Percentiles rank a stretch among this genome's conserved stretches.
Evolutionary conservation across 2,329 filamentous ascomycete species (phyloP).

Genomic region (Ascocoryne sarcoides): DNA sequence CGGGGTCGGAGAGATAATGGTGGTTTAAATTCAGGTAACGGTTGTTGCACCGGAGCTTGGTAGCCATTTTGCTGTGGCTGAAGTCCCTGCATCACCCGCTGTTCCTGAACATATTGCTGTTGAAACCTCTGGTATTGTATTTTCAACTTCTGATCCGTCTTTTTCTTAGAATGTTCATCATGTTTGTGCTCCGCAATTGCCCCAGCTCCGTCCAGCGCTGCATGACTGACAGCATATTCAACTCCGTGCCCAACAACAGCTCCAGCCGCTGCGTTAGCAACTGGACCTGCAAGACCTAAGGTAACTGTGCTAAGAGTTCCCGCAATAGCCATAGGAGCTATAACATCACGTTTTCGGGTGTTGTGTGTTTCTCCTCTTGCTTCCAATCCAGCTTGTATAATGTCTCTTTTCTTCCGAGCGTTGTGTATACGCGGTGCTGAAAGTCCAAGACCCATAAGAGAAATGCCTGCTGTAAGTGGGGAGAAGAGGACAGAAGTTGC

Average conservation of each 20-base stretch:
- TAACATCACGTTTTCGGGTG: conserved; percentile 34
- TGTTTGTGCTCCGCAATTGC: conserved; percentile 31
- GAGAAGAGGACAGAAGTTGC: conserved; percentile 32
- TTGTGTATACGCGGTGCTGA: conserved; percentile 34
- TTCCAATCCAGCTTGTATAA: conserved; percentile 33
- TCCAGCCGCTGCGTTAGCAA: conserved; percentile 30
- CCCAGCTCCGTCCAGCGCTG: conserved; percentile 31
- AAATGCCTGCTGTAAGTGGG: conserved; percentile 33
- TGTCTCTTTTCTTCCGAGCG: conserved; percentile 34
- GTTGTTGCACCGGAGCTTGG: conserved; percentile 1
- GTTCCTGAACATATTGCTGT: conserved; percentile 20
- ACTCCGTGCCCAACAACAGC: conserved; percentile 31
- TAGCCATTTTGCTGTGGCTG: conserved; percentile 1
- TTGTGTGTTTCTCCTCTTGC: conserved; percentile 29
- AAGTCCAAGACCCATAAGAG: conserved; percentile 32
- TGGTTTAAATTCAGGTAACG: conserved; percentile 1
- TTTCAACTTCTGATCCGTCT: conserved; percentile 29
- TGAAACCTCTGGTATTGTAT: conserved; percentile 28
- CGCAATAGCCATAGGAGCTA: conserved; percentile 33
- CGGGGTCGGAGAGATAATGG: too few species aligned
- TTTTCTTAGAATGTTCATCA: conserved; percentile 29
- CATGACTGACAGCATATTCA: conserved; percentile 31
- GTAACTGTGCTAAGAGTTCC: conserved; percentile 32
- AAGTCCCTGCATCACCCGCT: conserved; percentile 18
- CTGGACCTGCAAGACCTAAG: conserved; percentile 30